These are phyloP conservation scores for Coelastrella sp. DNA, from an alignment of 139 green algal species.

Conservation along the genomic window DNA sequence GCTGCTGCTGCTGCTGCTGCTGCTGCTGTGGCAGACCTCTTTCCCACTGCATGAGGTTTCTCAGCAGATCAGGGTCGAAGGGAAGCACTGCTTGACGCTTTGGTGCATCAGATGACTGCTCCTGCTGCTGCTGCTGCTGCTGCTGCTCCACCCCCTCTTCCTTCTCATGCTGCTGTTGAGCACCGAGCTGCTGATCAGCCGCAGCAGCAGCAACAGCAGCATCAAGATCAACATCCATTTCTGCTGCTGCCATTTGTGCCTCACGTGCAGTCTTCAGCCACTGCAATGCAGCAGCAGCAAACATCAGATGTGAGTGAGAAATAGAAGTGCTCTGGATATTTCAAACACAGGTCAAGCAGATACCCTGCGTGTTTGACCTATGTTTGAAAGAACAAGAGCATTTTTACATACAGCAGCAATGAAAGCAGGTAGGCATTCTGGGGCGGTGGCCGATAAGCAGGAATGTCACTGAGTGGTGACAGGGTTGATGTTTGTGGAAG, in stretches of 20 bases:
- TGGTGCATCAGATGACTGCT: not conserved
- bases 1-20: slow-evolving; percentile 27
- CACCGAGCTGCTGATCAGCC: not conserved
- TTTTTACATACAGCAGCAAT: too few relatives aligned
- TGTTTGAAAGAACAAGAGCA: too few relatives aligned
- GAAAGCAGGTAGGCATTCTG: too few relatives aligned
- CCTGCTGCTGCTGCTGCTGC: not conserved
- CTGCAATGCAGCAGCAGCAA: slow-evolving; percentile 15
- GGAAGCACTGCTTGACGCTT: slow-evolving; percentile 2
- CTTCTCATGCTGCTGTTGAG: slow-evolving; percentile 19
- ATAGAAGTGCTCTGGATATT: too few relatives aligned
- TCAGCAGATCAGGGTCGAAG: slow-evolving; percentile 10
- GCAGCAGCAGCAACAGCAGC: not conserved
- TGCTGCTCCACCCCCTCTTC: not conserved
- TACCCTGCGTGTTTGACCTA: too few relatives aligned
- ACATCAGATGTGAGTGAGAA: not conserved
- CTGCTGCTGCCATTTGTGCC: slow-evolving; percentile 1
- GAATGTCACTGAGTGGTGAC: too few relatives aligned
- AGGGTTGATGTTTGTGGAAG: too few relatives aligned
- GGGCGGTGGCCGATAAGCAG: too few relatives aligned
- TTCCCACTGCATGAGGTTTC: not conserved
- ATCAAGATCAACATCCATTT: not conserved
- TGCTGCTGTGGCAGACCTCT: slow-evolving; percentile 7
- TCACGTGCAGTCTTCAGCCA: slow-evolving; percentile 20
- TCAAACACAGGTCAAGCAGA: too few relatives aligned